Percentiles rank a stretch among this genome's conserved stretches.
These are phyloP conservation scores for Cytidiella melzeri DNA, from an alignment of 768 basidiomycete species.

Conservation along the genomic window DNA sequence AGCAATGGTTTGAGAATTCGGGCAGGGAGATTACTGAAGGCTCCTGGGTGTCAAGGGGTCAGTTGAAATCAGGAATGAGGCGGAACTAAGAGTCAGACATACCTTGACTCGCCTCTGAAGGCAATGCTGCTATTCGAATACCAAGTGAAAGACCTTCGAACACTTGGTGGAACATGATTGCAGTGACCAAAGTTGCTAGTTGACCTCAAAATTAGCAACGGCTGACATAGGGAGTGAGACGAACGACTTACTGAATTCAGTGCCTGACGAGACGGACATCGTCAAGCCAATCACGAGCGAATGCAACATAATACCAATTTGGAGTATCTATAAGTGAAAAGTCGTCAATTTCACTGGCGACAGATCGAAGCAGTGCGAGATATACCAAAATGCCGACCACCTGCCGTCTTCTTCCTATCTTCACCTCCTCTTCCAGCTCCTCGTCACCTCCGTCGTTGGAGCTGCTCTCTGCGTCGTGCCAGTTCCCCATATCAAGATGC, in stretches of 20 bases:
- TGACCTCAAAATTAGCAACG: background rate
- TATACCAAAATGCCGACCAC: slow-evolving; percentile 70
- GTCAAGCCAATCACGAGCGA: slow-evolving; percentile 78
- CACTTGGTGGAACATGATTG: slow-evolving; percentile 76
- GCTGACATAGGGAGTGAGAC: background rate
- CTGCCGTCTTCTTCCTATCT: slow-evolving; percentile 44
- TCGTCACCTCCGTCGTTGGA: slow-evolving; percentile 8
- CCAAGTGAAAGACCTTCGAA: slow-evolving; percentile 83
- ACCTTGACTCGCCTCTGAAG: slow-evolving; percentile 22
- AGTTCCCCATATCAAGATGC: slow-evolving; percentile 16
- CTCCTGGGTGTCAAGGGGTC: slow-evolving; percentile 12
- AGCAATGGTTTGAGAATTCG: slow-evolving; percentile 45
- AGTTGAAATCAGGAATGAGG: background rate
- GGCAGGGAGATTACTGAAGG: slow-evolving; percentile 22
- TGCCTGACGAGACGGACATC: slow-evolving; percentile 58
- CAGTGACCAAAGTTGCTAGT: slow-evolving; percentile 64
- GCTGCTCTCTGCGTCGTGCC: slow-evolving; percentile 9
- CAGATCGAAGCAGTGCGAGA: slow-evolving; percentile 5
- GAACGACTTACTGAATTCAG: slow-evolving; percentile 58
- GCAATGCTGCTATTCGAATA: slow-evolving; percentile 68
- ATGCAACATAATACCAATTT: slow-evolving; percentile 83
- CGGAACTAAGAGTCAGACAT: background rate
- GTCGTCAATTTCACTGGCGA: background rate
- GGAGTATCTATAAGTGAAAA: slow-evolving; percentile 50
- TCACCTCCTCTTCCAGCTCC: slow-evolving; percentile 12